phyloP scores from a whole-genome alignment of 306 rosid genomes.

The Oemleria cerasiformis region DNA sequence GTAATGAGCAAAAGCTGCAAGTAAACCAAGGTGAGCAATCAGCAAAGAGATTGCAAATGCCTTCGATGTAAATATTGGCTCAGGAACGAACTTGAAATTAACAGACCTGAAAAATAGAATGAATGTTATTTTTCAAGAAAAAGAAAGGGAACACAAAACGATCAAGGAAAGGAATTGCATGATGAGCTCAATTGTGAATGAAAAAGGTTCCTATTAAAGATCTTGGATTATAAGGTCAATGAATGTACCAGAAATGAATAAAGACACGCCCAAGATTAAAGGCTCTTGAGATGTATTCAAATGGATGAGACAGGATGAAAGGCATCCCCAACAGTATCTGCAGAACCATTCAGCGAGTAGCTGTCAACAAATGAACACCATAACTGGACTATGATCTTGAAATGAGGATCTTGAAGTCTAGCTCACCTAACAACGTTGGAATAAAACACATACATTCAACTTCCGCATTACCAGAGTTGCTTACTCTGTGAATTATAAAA shows the following conservation, averaged over 20 bases:
- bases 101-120: conserved; percentile 72
- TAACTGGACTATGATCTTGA: conserved; percentile 31
- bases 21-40: conserved; percentile 62
- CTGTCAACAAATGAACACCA: conserved; percentile 37
- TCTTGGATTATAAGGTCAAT: conserved; percentile 16
- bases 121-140: conserved; percentile 30
- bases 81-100: conserved; percentile 91
- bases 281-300: conserved; percentile 78
- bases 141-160: not conserved
- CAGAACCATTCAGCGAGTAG: conserved; percentile 44
- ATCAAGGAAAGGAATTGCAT: conserved; percentile 1
- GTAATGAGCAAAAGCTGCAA: conserved; percentile 65
- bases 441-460: conserved; percentile 33
- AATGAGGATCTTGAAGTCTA: conserved; percentile 37
- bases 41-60: conserved; percentile 69
- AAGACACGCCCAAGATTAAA: conserved; percentile 96
- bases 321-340: conserved; percentile 89
- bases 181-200: conserved; percentile 12
- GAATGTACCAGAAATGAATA: conserved; percentile 85
- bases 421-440: conserved; percentile 56
- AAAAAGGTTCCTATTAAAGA: conserved; percentile 21
- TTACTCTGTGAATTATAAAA: conserved; percentile 23
- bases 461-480: conserved; percentile 26
- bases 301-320: conserved; percentile 72
- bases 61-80: conserved; percentile 77